Evolutionary conservation across 1,284 basidiomycete genomes (phyloP), one percentile per base, ranked within the genome.

Genomic region (Cryptococcus wingfieldii): DNA sequence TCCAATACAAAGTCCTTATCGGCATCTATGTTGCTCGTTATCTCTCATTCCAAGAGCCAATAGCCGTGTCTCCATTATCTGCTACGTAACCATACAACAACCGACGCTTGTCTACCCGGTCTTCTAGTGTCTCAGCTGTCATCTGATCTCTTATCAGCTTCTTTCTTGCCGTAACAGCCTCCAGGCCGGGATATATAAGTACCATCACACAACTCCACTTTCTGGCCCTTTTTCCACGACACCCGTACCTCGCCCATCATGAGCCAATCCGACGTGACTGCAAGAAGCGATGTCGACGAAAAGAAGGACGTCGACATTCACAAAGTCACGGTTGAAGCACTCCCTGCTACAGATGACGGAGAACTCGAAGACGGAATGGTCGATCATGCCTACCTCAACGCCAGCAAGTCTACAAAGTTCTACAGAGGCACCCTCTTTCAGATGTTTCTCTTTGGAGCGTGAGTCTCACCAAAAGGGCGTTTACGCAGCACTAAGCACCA

Each of bases 361-460:
- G 43, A 53, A 12, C 34, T 27, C 45, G 19, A 54, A 31, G 53
- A 51, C 7, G 28, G 42, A 13, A 44, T 50, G 42, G 45, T 56
- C 39, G 65, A 66, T 47, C 53, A 64, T 19, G 47, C 53, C 5
- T 62, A 66, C 50, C 53, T 63, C 13, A 51, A 42, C 46, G 45
- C 57, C 27, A 55, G 59, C 42, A 59, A 59, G 49, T 18, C 9
- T 13, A 61, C 54, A 41, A 44, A 47, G 28, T 63, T 66, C 45
- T 61, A 19, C 46, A 60, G 67, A 37, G 51, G 63, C 5, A 55
- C 54, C n/a, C 48, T 65, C 5, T 61, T 63, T 16, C 66, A 68
- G 50, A 66, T 66, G 65, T 54, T 65, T 41, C 45, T 68, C 27
- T 61, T 69, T 25, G 65, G 65, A 53, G 54, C 56, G 63, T 66